phyloP scores from a whole-genome alignment of 2,329 filamentous ascomycete genomes.

The Alternaria infectoria region DNA sequence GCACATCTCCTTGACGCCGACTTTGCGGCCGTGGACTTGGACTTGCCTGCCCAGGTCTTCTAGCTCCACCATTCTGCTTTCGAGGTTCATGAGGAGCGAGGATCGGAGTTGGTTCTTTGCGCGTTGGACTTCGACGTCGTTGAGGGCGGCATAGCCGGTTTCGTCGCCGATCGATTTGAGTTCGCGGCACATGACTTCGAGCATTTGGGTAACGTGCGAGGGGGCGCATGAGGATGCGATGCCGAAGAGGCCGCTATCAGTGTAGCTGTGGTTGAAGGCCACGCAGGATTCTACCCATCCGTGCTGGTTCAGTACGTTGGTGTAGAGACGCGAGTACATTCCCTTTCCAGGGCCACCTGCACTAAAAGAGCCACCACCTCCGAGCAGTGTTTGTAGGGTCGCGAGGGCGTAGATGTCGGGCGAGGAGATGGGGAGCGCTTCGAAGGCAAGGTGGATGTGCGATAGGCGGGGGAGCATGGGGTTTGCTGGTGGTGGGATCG shows the following conservation, averaged over 20 bases:
- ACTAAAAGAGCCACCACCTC: constrained; percentile 94
- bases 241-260: constrained; percentile 92
- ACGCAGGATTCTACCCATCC: constrained; percentile 97
- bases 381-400: constrained; percentile 92
- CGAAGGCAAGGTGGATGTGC: constrained; percentile 94
- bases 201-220: constrained; percentile 77
- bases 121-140: constrained; percentile 79
- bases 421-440: constrained; percentile 87
- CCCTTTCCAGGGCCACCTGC: constrained; percentile 97
- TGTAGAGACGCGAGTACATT: constrained; percentile 98
- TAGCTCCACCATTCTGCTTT: constrained; percentile 95
- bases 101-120: constrained; percentile 97
- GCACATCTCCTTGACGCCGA: constrained; percentile 94
- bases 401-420: constrained; percentile 96
- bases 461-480: constrained; percentile 81
- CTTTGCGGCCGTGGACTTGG: constrained; percentile 92
- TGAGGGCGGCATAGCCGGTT: constrained; percentile 74
- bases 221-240: constrained; percentile 88
- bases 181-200: constrained; percentile 94
- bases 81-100: constrained; percentile 93
- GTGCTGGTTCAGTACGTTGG: constrained; percentile 96
- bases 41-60: constrained; percentile 95
- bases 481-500: constrained; percentile 77
- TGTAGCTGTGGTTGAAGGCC: constrained; percentile 97
- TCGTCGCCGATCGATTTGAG: constrained; percentile 79